Percentiles rank a stretch among this genome's conserved stretches.
phyloP scores from a whole-genome alignment of 345 rosid species.

The Hibiscus syriacus region DNA sequence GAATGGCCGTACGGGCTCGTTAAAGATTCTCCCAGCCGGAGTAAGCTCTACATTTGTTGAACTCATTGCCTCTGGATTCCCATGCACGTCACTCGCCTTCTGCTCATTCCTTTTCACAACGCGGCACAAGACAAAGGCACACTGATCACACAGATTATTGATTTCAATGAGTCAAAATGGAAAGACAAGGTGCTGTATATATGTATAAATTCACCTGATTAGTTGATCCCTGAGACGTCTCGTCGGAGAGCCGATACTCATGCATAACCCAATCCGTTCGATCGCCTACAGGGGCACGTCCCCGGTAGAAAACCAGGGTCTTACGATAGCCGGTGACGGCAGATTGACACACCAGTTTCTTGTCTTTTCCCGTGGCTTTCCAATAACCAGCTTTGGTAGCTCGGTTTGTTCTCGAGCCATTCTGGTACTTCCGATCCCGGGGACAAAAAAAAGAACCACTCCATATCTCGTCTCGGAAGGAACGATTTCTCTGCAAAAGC shows the following conservation, averaged over 20 bases:
- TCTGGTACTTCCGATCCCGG: conserved; percentile 75
- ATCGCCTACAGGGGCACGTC: conserved; percentile 75
- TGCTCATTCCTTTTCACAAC: conserved; percentile 65
- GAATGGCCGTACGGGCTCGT: conserved; percentile 38
- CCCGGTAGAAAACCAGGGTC: conserved; percentile 71
- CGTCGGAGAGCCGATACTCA: conserved; percentile 79
- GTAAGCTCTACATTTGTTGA: conserved; percentile 30
- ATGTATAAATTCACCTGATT: too few relatives aligned
- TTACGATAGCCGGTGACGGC: conserved; percentile 48
- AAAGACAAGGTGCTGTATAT: too few relatives aligned
- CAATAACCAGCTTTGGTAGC: too few relatives aligned
- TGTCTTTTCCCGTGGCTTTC: conserved; percentile 92
- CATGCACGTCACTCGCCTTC: too few relatives aligned
- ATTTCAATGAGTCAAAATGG: too few relatives aligned
- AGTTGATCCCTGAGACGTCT: conserved; percentile 38
- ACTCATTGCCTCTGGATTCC: conserved; percentile 27
- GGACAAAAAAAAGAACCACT: conserved; percentile 94
- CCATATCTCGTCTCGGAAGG: too few relatives aligned
- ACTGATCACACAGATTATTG: too few relatives aligned
- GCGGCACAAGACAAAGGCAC: conserved; percentile 73
- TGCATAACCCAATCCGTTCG: too few relatives aligned
- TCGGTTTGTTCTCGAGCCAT: conserved; percentile 71
- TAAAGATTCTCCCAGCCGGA: conserved; percentile 21
- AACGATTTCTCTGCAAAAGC: conserved; percentile 59
- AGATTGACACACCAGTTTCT: conserved; percentile 54